phyloP scores from a whole-genome alignment of 2,329 filamentous ascomycete genomes.

The Aspergillus tanneri region DNA sequence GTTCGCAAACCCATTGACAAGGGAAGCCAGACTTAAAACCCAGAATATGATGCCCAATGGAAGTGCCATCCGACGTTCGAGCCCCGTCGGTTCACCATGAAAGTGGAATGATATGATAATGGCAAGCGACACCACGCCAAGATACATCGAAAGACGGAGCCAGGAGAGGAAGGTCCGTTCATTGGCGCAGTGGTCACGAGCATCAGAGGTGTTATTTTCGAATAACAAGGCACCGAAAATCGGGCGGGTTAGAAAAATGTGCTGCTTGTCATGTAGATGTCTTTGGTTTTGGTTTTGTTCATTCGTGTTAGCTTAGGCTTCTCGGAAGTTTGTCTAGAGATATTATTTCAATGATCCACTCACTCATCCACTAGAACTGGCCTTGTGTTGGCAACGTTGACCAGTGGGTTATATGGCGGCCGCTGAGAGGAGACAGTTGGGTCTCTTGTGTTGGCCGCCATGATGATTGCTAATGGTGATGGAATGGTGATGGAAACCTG shows the following conservation, averaged over 20 bases:
- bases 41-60: constrained; percentile 89
- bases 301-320: constrained; percentile 7
- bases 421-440: constrained; percentile 20
- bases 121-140: constrained; percentile 83
- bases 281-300: no score
- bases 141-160: constrained; percentile 83
- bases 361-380: constrained; percentile 54
- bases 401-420: constrained; percentile 51
- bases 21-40: constrained; percentile 72
- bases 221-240: constrained; percentile 62
- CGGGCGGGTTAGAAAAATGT: constrained; percentile 55
- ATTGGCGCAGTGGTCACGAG: constrained; percentile 65
- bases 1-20: constrained; percentile 76
- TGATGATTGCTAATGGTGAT: constrained; percentile 13
- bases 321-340: not conserved
- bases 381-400: constrained; percentile 50
- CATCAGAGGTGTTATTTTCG: constrained; percentile 65
- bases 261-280: constrained; percentile 31
- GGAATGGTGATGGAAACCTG: not conserved
- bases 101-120: constrained; percentile 94
- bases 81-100: constrained; percentile 64
- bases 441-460: constrained; percentile 21
- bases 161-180: constrained; percentile 82
- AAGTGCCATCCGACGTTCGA: constrained; percentile 74
- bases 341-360: constrained; percentile 18